Base-by-base conservation (phyloP, 192 early-diverging fungal genomes). In the Coemansia sp. region DNA sequence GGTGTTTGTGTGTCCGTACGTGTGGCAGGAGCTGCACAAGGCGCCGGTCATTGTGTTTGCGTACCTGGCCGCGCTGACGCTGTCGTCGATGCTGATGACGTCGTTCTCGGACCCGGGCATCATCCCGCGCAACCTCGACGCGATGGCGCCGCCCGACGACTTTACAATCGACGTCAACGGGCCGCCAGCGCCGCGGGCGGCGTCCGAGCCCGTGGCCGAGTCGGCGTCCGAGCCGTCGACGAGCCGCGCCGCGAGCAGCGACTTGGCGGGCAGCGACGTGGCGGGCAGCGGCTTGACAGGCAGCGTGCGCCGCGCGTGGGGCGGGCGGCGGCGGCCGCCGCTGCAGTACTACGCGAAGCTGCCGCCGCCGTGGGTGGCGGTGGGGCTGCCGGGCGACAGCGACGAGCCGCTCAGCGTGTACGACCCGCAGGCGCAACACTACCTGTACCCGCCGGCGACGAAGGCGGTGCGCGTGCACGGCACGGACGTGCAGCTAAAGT, bases 71-170 rank as follows among this genome's bases (percentile, higher is more conserved):
- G 71, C 86, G 1, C 65, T 89, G 40, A 64, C 86, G 6, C 60
- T 86, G 12, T 72, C 82, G 2, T 87, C 85, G 3, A 91, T 91
- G 89, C 56, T 89, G 40, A 88, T 83, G 76, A 74, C 89, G 32
- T 88, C 89, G 24, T 88, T 87, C 80, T 84, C 86, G 9, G 89
- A 91, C 63, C 89, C 89, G 6, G 89, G 89, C 12, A 85, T 89
- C 27, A 77, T 91, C 60, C 89, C 89, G 43, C 81, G 87, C 62
- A 85, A 87, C 48, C 73, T 89, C 23, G 83, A 91, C 56, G 80
- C 83, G n/a, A 54, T 79, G 19, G 68, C 69, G 3, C 43, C 65
- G 44, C 76, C 76, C 0, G 76, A 79, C 54, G 60, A 49, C 44
- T 77, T 60, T 45, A 54, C 54, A 22, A 45, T 71, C n/a, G 64